Base-by-base conservation (phyloP, 1,284 basidiomycete species). In the Cryptococcus floricola region DNA sequence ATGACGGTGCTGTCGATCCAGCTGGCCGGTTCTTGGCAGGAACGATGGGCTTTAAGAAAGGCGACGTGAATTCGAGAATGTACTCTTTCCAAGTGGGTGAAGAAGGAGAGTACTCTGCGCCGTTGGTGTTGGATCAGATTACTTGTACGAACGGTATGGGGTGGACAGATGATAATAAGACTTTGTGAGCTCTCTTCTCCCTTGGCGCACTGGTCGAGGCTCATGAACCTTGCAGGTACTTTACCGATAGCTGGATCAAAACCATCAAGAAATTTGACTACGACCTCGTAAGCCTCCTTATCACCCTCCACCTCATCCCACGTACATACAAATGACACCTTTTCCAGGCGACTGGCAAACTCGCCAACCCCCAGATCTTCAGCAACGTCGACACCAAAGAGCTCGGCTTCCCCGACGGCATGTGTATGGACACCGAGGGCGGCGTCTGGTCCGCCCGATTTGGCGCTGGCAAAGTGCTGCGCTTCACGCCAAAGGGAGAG, bases 141-240 rank as follows among this genome's bases (percentile, higher is more conserved):
- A 65, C 63, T 0, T 63, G 61, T 44, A 61, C 63, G 5, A 67
- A 67, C 37, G 65, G 65, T 4, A 65, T 63, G 59, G 65, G 54
- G 4, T 67, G 65, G 65, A 56, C 43, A 12, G 18, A 31, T 9
- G 58, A 61, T 43, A 58, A 56, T 1, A 53, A 53, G 48, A 59
- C 47, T 13, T 57, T 67, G 63, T 62, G 46, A 49, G 56, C 39
- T 34, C 31, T 34, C 31, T 34, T 10, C 31, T 34, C 23, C 23
- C 23, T 4, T 39, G 5, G n/a, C 13, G 39, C 39, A 16, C 16
- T 42, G 19, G 10, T 23, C 16, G n/a, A 42, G 31, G 38, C 14
- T 49, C 42, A 41, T 53, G 45, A 49, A 9, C 7, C 19, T 23
- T 25, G 23, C 42, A 62, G 61, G 58, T 65, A 65, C 54, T 62